Conservation (phyloP, 176 grass and related monocot genomes). For the Carex littledalei region DNA sequence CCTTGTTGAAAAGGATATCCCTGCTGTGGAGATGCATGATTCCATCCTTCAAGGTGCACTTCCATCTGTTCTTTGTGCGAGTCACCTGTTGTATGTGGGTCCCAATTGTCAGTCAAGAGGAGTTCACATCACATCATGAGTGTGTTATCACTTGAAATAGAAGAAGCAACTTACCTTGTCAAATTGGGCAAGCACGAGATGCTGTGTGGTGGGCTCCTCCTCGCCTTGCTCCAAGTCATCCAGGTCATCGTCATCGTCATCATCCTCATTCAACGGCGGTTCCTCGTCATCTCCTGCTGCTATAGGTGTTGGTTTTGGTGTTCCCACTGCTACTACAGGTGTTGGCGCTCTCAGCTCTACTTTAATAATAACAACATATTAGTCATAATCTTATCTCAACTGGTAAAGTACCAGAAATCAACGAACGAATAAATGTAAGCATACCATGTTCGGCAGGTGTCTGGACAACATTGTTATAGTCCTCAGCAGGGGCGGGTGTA, state of each 20-base stretch:
- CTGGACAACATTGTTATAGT: conserved; percentile 35
- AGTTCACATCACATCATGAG: not conserved
- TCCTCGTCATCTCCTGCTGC: conserved; percentile 39
- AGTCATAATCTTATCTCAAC: conserved; percentile 9
- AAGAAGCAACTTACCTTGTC: conserved; percentile 31
- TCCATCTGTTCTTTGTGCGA: conserved; percentile 51
- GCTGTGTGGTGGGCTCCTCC: conserved; percentile 34
- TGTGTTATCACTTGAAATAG: not conserved
- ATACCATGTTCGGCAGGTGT: conserved; percentile 50
- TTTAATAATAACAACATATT: not conserved
- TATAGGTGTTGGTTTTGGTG: conserved; percentile 26
- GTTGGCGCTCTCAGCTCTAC: conserved; percentile 35
- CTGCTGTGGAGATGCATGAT: conserved; percentile 49
- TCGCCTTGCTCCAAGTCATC: conserved; percentile 34
- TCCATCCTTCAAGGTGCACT: conserved; percentile 49
- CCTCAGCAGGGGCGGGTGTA: conserved; percentile 26
- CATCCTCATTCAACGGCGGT: conserved; percentile 51
- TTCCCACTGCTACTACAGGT: conserved; percentile 20
- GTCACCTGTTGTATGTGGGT: conserved; percentile 31
- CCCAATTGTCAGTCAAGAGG: not conserved
- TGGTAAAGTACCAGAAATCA: not conserved
- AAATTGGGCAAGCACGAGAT: conserved; percentile 44
- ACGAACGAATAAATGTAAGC: not conserved
- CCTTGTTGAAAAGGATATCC: conserved; percentile 60
- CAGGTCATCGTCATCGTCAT: conserved; percentile 39